Base-by-base conservation (phyloP, 1,284 basidiomycete species). In the Fomitiporia mediterranea region DNA sequence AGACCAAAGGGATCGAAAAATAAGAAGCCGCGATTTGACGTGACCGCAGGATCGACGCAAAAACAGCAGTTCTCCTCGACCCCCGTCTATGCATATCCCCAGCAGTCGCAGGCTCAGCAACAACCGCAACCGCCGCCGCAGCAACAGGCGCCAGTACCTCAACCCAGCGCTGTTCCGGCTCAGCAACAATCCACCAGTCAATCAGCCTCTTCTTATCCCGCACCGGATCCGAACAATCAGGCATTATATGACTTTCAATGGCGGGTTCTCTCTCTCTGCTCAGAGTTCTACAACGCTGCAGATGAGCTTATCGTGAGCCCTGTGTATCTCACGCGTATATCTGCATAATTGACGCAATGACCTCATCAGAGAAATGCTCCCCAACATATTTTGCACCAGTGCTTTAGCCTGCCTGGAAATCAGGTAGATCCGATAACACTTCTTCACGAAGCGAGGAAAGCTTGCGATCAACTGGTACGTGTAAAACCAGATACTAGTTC, bases 181-280 rank as follows among this genome's bases (percentile, higher is more conserved):
- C 63, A 21, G 63, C 67, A 35, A 60, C 61, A 11, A 71, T 68
- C 32, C 69, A 69, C 57, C 67, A 68, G 15, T 66, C 70, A 23
- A 64, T 67, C 71, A 11, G 64, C 49, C 19, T 4, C 62, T 21
- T 62, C 65, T 28, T 60, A 64, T 28, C 58, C 60, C 13, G 66
- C 66, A 47, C 76, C 82, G 35, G 78, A 79, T 60, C 69, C 83
- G 6, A 80, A 83, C 63, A 86, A 87, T 65, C 83, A 88, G 61
- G 81, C 84, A 64, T 89, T 88, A 68, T 86, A 88, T 66, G 86
- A 90, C 66, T 91, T 91, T 64, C 87, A 90, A 66, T 91, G 88
- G 87, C 79, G 86, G 51, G 82, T 89, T 39, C 69, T 91, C 54
- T 88, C 88, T 65, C 71, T 91, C 37, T 91, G 88, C 68, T 82